A percentile compares a stretch with the other conserved stretches of the same genome.
Evolutionary conservation across 2,329 filamentous ascomycete genomes (phyloP).

Genomic region (Mariannaea sp.): DNA sequence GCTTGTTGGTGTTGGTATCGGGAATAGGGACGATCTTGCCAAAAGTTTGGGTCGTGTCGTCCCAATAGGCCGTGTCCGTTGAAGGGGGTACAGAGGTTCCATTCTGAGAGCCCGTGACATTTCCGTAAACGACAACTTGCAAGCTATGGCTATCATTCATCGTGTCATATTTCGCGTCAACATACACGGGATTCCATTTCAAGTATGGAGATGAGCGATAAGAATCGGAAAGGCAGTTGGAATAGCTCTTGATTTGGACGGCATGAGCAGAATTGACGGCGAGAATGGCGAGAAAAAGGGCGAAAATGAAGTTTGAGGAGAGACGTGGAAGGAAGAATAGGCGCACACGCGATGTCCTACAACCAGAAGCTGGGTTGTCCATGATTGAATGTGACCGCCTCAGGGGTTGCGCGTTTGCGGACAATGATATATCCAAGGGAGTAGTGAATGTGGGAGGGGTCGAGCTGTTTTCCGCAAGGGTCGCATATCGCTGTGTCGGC

Average conservation of each 20-base stretch:
- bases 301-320: conserved; percentile 40
- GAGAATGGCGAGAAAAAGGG: conserved; percentile 44
- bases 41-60: conserved; percentile 59
- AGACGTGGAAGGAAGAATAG: conserved; percentile 24
- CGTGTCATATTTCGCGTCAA: conserved; percentile 76
- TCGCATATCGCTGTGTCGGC: conserved; percentile 32
- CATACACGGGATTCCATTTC: conserved; percentile 78
- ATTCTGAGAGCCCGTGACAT: conserved; percentile 77
- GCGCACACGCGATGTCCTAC: conserved; percentile 26
- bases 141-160: conserved; percentile 65
- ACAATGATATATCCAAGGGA: conserved; percentile 17
- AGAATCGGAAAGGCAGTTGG: conserved; percentile 77
- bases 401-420: conserved; percentile 14
- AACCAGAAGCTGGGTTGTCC: conserved; percentile 17
- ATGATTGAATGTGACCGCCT: conserved; percentile 23
- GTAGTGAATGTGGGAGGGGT: conserved; percentile 27
- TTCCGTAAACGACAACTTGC: conserved; percentile 83
- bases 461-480: conserved; percentile 24
- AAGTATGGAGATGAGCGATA: conserved; percentile 64
- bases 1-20: conserved; percentile 55
- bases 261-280: conserved; percentile 56
- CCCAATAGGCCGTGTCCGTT: conserved; percentile 62
- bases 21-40: conserved; percentile 79
- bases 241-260: conserved; percentile 70
- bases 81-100: conserved; percentile 62